Evolutionary conservation across 441 rosid genomes (phyloP).

Genomic region (Adansonia grandidieri): DNA sequence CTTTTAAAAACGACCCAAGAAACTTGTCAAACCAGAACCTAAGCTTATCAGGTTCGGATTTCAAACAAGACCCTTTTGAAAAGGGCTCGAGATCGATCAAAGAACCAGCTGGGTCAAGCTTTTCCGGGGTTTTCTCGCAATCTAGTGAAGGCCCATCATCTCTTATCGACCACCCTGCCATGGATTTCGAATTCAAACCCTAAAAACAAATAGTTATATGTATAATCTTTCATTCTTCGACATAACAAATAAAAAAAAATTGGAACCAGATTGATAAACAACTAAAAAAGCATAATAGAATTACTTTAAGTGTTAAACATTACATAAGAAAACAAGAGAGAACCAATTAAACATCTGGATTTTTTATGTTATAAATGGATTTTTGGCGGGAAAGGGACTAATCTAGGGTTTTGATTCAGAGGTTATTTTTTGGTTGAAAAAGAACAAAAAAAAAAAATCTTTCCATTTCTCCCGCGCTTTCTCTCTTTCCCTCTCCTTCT

Average conservation of each 20-base stretch:
- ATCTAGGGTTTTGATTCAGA: conserved; percentile 39
- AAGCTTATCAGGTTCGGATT: conserved; percentile 27
- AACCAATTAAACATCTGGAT: neutral
- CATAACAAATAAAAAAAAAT: neutral
- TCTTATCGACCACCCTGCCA: conserved; percentile 72
- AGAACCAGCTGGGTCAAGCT: conserved; percentile 24
- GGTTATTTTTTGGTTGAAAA: neutral
- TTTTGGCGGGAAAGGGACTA: conserved; percentile 62
- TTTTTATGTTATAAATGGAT: neutral
- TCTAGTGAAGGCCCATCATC: conserved; percentile 43
- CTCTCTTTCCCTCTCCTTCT: conserved; percentile 7
- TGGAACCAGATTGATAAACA: neutral
- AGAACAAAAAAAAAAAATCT: neutral
- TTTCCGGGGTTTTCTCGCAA: conserved; percentile 32
- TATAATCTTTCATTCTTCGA: conserved; percentile 25
- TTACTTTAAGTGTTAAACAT: neutral
- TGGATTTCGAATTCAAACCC: conserved; percentile 50
- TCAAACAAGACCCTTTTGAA: neutral
- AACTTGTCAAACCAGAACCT: conserved; percentile 56
- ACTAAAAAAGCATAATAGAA: conserved; percentile 1
- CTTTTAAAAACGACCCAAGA: conserved; percentile 45
- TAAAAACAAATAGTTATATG: conserved; percentile 37
- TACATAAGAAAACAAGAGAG: neutral
- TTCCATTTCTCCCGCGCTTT: conserved; percentile 28
- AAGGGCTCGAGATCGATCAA: conserved; percentile 32